Evolutionary conservation across 306 rosid genomes (phyloP).

Genomic region (Arachis hypogaea): DNA sequence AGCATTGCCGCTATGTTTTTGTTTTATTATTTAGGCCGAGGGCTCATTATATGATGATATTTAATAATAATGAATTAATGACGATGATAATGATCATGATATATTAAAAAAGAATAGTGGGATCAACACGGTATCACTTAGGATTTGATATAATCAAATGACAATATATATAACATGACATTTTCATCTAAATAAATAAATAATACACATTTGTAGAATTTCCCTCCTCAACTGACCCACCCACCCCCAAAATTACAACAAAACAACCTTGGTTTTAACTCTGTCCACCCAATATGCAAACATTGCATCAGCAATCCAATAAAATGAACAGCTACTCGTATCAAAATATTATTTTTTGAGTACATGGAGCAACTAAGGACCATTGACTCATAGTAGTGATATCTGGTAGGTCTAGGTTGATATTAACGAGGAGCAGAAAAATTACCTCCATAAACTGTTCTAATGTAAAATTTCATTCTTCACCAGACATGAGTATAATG

Average conservation of each 20-base stretch:
- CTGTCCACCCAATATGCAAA: neutral
- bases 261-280: neutral
- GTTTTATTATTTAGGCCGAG: too few species aligned
- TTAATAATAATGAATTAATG: too few species aligned
- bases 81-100: too few species aligned
- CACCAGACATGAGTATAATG: constrained; percentile 26
- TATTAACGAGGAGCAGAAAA: constrained; percentile 18
- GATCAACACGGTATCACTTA: too few species aligned
- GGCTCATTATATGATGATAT: too few species aligned
- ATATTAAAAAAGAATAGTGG: too few species aligned
- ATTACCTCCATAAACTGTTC: constrained; percentile 14
- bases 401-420: constrained; percentile 4
- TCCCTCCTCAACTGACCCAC: too few species aligned
- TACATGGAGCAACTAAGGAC: constrained; percentile 25
- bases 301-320: neutral
- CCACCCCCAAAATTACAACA: neutral
- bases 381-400: neutral
- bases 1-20: too few species aligned
- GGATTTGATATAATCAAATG: too few species aligned
- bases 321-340: constrained; percentile 13
- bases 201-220: too few species aligned
- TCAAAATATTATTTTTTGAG: neutral
- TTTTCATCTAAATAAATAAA: too few species aligned
- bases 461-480: constrained; percentile 29
- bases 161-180: too few species aligned